Evolutionary conservation across 495 filamentous ascomycete genomes (phyloP).

Genomic region (Penicillium flavigenum): DNA sequence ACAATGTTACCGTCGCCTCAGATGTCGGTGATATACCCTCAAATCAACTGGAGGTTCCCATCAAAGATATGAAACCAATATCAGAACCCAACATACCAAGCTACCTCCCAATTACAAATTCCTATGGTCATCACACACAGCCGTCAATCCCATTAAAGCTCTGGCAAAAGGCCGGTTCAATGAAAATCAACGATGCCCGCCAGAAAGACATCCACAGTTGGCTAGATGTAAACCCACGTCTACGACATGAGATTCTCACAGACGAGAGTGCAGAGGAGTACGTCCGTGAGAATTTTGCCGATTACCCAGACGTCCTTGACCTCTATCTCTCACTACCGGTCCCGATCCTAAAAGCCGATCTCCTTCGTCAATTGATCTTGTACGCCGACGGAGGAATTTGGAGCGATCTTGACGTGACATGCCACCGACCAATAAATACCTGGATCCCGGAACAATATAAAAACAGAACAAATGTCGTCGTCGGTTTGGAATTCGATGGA

Average conservation of each 20-base stretch:
- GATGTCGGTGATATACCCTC: not conserved
- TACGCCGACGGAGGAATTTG: conserved; percentile 46
- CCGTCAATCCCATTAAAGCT: conserved; percentile 25
- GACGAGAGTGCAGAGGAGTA: conserved; percentile 34
- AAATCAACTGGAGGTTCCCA: not conserved
- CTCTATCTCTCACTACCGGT: conserved; percentile 31
- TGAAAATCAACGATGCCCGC: conserved; percentile 16
- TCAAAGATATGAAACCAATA: not conserved
- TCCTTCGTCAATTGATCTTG: conserved; percentile 43
- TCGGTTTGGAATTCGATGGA: conserved; percentile 45
- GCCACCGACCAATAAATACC: conserved; percentile 32
- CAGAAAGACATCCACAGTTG: conserved; percentile 24
- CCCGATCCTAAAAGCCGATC: conserved; percentile 41
- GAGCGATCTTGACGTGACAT: conserved; percentile 44
- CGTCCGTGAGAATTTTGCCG: conserved; percentile 29
- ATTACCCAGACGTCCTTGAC: conserved; percentile 24
- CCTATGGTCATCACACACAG: not conserved
- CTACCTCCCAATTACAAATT: conserved; percentile 2
- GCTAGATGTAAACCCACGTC: conserved; percentile 29
- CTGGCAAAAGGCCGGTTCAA: conserved; percentile 35
- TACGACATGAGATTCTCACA: conserved; percentile 39
- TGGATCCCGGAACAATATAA: conserved; percentile 39
- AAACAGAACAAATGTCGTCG: conserved; percentile 32
- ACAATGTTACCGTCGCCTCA: not conserved
- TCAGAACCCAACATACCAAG: not conserved